Percentiles rank a stretch among this genome's conserved stretches.
Evolutionary conservation across 2,329 filamentous ascomycete genomes (phyloP).

Genomic region (Rhynchosporium agropyri): DNA sequence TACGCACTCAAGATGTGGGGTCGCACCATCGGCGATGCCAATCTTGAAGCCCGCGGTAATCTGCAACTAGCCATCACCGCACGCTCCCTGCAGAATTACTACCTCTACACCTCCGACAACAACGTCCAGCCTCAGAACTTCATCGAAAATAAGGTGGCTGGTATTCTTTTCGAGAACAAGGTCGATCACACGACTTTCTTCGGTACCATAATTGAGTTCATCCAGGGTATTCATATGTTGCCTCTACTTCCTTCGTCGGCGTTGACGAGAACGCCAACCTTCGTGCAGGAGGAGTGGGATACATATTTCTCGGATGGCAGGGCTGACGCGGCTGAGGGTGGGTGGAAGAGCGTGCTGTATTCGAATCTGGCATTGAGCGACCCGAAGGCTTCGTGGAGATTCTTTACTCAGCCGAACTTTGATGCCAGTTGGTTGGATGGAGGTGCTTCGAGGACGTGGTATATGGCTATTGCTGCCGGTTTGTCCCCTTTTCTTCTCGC

Average conservation of each 20-base stretch:
- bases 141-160: conserved; percentile 73
- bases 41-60: conserved; percentile 77
- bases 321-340: conserved; percentile 66
- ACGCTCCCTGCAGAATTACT: conserved; percentile 76
- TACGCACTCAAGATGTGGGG: conserved; percentile 95
- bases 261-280: conserved; percentile 65
- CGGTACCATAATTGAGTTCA: conserved; percentile 69
- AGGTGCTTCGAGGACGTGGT: conserved; percentile 84
- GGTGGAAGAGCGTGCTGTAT: conserved; percentile 85
- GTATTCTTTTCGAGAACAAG: conserved; percentile 90
- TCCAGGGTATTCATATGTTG: conserved; percentile 54
- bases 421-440: conserved; percentile 74
- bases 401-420: conserved; percentile 71
- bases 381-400: conserved; percentile 68
- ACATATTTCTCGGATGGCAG: conserved; percentile 72
- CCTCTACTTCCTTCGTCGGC: conserved; percentile 52
- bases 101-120: conserved; percentile 75
- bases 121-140: conserved; percentile 73
- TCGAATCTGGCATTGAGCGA: conserved; percentile 81
- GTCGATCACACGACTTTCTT: conserved; percentile 93
- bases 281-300: conserved; percentile 83
- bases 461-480: conserved; percentile 77
- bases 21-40: conserved; percentile 69
- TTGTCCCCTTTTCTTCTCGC: conserved; percentile 4
- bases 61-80: conserved; percentile 81